These are phyloP conservation scores for Quercus alba DNA, from an alignment of 306 rosid species.

Conservation along the genomic window DNA sequence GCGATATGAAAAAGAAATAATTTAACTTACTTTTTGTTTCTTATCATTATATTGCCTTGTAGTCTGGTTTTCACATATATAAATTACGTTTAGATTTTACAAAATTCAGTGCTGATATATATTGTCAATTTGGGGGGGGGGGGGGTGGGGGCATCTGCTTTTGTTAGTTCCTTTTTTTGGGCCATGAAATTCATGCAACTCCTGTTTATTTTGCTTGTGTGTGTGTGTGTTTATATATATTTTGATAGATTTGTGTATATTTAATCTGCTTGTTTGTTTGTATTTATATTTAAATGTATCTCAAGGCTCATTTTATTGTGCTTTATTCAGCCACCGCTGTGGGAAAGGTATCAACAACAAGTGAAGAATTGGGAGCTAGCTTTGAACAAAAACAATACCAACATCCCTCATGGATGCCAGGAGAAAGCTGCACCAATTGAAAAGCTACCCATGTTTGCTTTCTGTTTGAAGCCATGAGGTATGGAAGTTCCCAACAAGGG, in stretches of 20 bases:
- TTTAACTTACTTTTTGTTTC: not conserved
- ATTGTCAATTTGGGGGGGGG: not conserved
- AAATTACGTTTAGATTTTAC: not conserved
- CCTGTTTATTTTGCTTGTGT: conserved; percentile 3
- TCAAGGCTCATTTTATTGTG: not conserved
- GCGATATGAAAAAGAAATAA: not conserved
- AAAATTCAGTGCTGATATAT: not conserved
- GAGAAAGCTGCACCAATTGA: conserved; percentile 52
- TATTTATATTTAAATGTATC: conserved; percentile 6
- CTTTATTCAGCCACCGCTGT: conserved; percentile 64
- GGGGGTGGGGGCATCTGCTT: not conserved
- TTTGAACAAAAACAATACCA: conserved; percentile 39
- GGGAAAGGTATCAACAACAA: conserved; percentile 80
- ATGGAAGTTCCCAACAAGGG: conserved; percentile 78
- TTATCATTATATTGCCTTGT: not conserved
- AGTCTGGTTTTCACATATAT: not conserved
- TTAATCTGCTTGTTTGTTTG: not conserved
- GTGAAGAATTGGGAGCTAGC: conserved; percentile 79
- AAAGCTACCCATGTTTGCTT: conserved; percentile 92
- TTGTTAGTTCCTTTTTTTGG: too few relatives aligned
- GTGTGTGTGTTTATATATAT: not conserved
- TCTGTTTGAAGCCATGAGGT: conserved; percentile 94
- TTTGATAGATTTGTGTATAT: not conserved
- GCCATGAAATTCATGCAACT: not conserved
- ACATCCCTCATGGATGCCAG: conserved; percentile 41